A percentile compares a stretch with the other conserved stretches of the same genome.
phyloP scores from a whole-genome alignment of 2,329 filamentous ascomycete species.

The Penicillium frequentans region DNA sequence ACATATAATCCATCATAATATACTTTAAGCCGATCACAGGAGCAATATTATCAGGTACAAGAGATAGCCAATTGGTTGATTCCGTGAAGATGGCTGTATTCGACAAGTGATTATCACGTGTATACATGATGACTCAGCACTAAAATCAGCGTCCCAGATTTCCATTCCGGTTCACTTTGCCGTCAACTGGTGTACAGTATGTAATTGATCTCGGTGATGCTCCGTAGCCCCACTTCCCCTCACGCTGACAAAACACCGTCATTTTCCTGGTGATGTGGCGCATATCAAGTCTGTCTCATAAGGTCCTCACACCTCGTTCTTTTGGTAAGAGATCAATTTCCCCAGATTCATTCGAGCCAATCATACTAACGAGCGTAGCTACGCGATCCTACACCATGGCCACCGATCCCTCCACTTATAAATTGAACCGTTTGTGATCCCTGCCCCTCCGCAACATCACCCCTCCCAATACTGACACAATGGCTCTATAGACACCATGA shows the following conservation, averaged over 20 bases:
- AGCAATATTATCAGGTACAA: no score
- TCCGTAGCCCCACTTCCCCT: conserved; percentile 1
- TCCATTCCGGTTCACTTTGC: no score
- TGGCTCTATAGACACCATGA: conserved; percentile 56
- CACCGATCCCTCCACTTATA: conserved; percentile 63
- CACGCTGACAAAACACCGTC: conserved; percentile 19
- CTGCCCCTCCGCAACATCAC: not conserved
- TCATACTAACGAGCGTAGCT: conserved; percentile 15
- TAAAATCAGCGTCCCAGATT: no score
- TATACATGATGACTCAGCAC: no score
- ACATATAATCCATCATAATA: no score
- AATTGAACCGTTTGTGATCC: conserved; percentile 59
- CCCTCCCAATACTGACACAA: conserved; percentile 14
- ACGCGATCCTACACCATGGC: conserved; percentile 46
- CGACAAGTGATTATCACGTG: no score
- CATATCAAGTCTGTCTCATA: conserved; percentile 13
- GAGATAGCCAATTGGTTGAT: no score
- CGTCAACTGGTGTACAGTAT: no score
- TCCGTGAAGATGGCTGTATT: no score
- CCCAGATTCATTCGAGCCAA: not conserved
- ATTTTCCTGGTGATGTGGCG: conserved; percentile 7
- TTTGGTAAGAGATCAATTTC: conserved; percentile 9
- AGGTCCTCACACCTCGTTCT: conserved; percentile 25
- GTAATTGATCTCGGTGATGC: no score
- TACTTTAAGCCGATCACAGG: no score